These are phyloP conservation scores for Botrytis porri DNA, from an alignment of 2,329 filamentous ascomycete genomes.

Conservation along the genomic window DNA sequence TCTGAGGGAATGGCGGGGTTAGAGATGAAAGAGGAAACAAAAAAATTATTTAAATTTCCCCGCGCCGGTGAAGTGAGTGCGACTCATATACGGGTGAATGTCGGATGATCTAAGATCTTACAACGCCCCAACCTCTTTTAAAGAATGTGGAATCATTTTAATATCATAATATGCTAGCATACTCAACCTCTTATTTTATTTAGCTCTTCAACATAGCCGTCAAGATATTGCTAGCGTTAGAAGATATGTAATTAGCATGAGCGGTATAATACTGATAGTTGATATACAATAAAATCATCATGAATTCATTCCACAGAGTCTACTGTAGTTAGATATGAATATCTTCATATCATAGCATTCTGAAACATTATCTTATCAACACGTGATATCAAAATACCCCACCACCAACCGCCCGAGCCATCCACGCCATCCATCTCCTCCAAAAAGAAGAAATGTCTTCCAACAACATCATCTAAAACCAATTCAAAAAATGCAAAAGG, in stretches of 20 bases:
- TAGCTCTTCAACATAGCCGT: background rate
- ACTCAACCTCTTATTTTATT: background rate
- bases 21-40: background rate
- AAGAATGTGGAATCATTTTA: background rate
- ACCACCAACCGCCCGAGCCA: background rate
- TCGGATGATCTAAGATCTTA: slow-evolving; percentile 5
- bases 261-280: background rate
- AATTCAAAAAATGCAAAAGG: background rate
- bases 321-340: too few species aligned
- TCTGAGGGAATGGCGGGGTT: slow-evolving; percentile 13
- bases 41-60: slow-evolving; percentile 10
- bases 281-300: background rate
- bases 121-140: background rate
- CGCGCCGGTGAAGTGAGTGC: background rate
- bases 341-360: too few species aligned
- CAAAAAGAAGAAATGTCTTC: background rate
- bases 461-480: background rate
- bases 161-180: background rate
- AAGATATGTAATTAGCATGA: background rate
- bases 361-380: background rate
- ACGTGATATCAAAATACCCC: background rate
- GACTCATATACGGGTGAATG: background rate
- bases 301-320: too few species aligned
- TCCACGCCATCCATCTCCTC: background rate
- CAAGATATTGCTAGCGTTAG: background rate